These are phyloP conservation scores for Protea cynaroides DNA, from an alignment of 164 flowering plant species.

Conservation along the genomic window DNA sequence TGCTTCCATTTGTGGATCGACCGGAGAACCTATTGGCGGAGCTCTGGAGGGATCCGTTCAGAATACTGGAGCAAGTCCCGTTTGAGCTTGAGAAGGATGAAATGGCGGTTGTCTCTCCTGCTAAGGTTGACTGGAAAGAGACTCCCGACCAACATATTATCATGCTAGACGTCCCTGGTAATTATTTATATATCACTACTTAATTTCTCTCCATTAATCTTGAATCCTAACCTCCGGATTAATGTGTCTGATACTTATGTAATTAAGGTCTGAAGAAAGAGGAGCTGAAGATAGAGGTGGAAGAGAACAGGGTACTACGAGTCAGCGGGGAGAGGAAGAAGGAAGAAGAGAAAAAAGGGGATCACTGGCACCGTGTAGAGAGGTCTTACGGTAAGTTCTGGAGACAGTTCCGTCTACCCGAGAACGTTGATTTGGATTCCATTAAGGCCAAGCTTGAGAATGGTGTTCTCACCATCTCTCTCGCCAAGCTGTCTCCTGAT, in stretches of 20 bases:
- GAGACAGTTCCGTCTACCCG: slow-evolving; percentile 40
- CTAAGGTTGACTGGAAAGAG: slow-evolving; percentile 49
- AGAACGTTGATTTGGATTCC: slow-evolving; percentile 35
- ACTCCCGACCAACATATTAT: slow-evolving; percentile 36
- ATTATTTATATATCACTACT: too few species aligned
- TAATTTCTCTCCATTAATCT: too few species aligned
- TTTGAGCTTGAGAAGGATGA: slow-evolving; percentile 23
- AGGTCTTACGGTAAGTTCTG: slow-evolving; percentile 34
- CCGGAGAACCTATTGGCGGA: neutral
- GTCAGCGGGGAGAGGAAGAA: slow-evolving; percentile 1
- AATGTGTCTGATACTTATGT: too few species aligned
- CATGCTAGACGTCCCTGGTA: slow-evolving; percentile 41
- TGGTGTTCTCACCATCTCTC: slow-evolving; percentile 34
- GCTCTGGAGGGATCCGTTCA: slow-evolving; percentile 31
- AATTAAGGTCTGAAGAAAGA: slow-evolving; percentile 1
- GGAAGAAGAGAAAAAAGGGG: neutral
- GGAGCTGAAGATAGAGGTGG: neutral
- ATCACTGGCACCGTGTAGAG: slow-evolving; percentile 14
- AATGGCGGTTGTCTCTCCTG: slow-evolving; percentile 17
- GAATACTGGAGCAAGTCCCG: slow-evolving; percentile 40
- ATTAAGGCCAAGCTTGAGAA: slow-evolving; percentile 37
- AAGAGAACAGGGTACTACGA: neutral
- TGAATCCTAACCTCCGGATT: too few species aligned
- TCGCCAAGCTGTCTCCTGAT: slow-evolving; percentile 36
- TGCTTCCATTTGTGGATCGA: neutral